phyloP scores from a whole-genome alignment of 176 grass and related monocot species.

The Aegilops umbellulata region DNA sequence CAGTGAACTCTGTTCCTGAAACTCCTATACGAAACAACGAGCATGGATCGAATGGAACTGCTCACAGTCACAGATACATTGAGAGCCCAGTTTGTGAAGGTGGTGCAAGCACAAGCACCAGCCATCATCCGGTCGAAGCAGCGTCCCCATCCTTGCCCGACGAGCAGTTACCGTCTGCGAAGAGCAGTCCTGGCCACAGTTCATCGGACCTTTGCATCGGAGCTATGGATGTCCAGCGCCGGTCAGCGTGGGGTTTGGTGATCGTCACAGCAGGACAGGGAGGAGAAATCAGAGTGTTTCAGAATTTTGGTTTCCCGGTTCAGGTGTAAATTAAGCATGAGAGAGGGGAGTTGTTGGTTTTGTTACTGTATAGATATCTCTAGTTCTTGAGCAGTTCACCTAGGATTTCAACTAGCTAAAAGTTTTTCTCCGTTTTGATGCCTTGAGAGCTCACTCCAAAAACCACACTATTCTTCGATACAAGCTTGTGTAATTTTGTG shows the following conservation, averaged over 20 bases:
- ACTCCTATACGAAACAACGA: slow-evolving; percentile 24
- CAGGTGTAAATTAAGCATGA: slow-evolving; percentile 55
- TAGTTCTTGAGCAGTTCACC: slow-evolving; percentile 14
- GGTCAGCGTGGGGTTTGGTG: slow-evolving; percentile 84
- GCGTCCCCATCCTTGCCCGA: slow-evolving; percentile 39
- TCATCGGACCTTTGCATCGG: slow-evolving; percentile 51
- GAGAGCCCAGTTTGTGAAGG: slow-evolving; percentile 22
- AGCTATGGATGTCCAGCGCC: slow-evolving; percentile 50
- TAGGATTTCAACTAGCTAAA: neutral
- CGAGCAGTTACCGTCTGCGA: slow-evolving; percentile 44
- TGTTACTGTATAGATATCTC: slow-evolving; percentile 49
- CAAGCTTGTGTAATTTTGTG: slow-evolving; percentile 27
- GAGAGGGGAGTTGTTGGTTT: neutral
- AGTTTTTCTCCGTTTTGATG: neutral
- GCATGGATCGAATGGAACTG: slow-evolving; percentile 26
- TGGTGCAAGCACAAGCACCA: slow-evolving; percentile 14
- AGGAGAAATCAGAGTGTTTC: slow-evolving; percentile 79
- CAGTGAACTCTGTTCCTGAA: slow-evolving; percentile 26
- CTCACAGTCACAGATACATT: slow-evolving; percentile 14
- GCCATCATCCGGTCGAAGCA: slow-evolving; percentile 18
- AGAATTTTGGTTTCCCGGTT: slow-evolving; percentile 97
- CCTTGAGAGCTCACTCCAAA: slow-evolving; percentile 2
- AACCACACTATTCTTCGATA: slow-evolving; percentile 40
- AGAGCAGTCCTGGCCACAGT: slow-evolving; percentile 49
- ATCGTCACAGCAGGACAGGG: slow-evolving; percentile 78